A percentile compares a stretch with the other conserved stretches of the same genome.
Evolutionary conservation across 257 asterid species (phyloP).

Genomic region (Marsdenia floribunda): DNA sequence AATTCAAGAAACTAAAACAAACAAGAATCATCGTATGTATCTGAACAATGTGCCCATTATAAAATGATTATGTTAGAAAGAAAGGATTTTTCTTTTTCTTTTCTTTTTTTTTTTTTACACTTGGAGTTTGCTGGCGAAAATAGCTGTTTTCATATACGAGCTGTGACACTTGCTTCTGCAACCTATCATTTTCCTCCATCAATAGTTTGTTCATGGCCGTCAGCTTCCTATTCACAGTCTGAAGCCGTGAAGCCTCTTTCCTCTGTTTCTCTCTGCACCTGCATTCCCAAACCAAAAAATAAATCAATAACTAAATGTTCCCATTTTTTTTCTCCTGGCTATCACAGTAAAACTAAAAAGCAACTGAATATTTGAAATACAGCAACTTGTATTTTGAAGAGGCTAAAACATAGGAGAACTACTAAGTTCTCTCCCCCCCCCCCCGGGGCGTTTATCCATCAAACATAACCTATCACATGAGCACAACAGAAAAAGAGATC

Average conservation of each 20-base stretch:
- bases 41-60: neutral
- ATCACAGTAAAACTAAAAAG: neutral
- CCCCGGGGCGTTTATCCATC: neutral
- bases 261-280: constrained; percentile 94
- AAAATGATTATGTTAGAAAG: neutral
- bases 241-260: constrained; percentile 83
- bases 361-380: neutral
- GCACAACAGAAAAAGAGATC: too few species aligned
- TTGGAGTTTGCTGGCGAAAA: constrained; percentile 69
- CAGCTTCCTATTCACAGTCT: constrained; percentile 76
- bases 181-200: constrained; percentile 89
- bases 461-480: neutral
- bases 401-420: neutral
- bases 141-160: constrained; percentile 73
- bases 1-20: neutral
- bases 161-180: constrained; percentile 87
- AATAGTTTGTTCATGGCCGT: constrained; percentile 88
- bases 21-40: neutral
- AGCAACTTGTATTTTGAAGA: constrained; percentile 2
- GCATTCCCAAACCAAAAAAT: constrained; percentile 13
- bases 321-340: neutral
- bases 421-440: neutral
- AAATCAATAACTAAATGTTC: neutral
- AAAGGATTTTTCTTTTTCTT: too few species aligned
- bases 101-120: constrained; percentile 39